A percentile compares a stretch with the other conserved stretches of the same genome.
These are phyloP conservation scores for Ceratobasidium papillatum DNA, from an alignment of 1,284 basidiomycete species.

Conservation along the genomic window DNA sequence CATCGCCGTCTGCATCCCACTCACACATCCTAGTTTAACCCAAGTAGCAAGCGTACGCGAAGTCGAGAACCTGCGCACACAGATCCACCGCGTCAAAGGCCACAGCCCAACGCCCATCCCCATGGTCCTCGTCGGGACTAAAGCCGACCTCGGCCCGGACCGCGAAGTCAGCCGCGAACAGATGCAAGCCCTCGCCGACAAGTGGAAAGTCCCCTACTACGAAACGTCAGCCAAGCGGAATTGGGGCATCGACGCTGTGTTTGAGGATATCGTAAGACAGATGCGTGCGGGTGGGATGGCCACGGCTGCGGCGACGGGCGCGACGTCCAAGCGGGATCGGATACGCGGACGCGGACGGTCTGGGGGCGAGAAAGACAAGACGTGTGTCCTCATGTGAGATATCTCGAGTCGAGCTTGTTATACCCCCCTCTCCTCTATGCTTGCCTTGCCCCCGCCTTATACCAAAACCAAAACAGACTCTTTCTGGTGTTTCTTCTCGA, in stretches of 20 bases:
- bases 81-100: constrained; percentile 83
- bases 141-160: constrained; percentile 83
- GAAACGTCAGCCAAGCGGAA: constrained; percentile 85
- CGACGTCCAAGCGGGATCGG: neutral
- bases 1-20: neutral
- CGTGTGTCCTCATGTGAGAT: constrained; percentile 28
- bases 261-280: constrained; percentile 78
- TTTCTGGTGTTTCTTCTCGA: neutral
- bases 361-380: constrained; percentile 1
- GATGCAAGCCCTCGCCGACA: constrained; percentile 69
- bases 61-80: constrained; percentile 78
- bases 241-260: constrained; percentile 81
- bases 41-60: constrained; percentile 80
- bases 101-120: constrained; percentile 61
- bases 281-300: constrained; percentile 59
- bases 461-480: neutral
- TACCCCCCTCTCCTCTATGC: constrained; percentile 13
- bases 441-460: neutral
- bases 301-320: neutral
- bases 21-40: constrained; percentile 63
- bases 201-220: constrained; percentile 83
- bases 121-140: constrained; percentile 89
- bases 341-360: neutral
- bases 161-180: constrained; percentile 76
- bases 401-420: neutral